phyloP scores from a whole-genome alignment of 768 basidiomycete species.

The Termitomyces sp. region DNA sequence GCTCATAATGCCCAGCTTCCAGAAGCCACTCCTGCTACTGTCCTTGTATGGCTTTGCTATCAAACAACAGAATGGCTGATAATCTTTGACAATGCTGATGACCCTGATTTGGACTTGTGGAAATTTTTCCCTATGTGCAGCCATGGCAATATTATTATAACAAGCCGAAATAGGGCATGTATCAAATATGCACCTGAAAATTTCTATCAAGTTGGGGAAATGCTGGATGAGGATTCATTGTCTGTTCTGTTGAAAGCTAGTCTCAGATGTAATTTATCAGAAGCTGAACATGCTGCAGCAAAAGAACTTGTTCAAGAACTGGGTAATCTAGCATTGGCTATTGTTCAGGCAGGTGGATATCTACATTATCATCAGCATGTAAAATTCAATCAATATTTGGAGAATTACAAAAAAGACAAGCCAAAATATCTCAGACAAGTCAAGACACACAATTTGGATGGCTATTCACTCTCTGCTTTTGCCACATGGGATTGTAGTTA shows the following conservation, averaged over 20 bases:
- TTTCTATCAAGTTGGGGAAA: not conserved
- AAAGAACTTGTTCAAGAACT: slow-evolving; percentile 2
- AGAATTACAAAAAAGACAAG: not conserved
- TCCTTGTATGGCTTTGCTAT: not conserved
- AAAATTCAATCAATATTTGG: not conserved
- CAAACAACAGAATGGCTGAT: not conserved
- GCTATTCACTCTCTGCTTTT: not conserved
- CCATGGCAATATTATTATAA: slow-evolving; percentile 12
- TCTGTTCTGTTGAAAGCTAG: not conserved
- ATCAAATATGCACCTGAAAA: not conserved
- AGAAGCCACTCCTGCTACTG: not conserved
- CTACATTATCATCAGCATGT: no score
- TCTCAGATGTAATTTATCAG: not conserved
- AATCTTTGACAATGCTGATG: no score
- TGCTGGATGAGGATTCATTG: not conserved
- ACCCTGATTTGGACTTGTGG: not conserved
- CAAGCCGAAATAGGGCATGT: not conserved
- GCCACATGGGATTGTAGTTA: no score
- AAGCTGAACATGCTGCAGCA: not conserved
- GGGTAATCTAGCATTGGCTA: not conserved
- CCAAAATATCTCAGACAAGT: not conserved
- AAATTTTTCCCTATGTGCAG: not conserved
- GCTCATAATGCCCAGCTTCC: not conserved
- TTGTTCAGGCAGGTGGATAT: not conserved
- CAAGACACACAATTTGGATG: not conserved